Evolutionary conservation across 495 filamentous ascomycete genomes (phyloP), one percentile per base, ranked within the genome.

Genomic region (Penicillium macrosclerotiorum): DNA sequence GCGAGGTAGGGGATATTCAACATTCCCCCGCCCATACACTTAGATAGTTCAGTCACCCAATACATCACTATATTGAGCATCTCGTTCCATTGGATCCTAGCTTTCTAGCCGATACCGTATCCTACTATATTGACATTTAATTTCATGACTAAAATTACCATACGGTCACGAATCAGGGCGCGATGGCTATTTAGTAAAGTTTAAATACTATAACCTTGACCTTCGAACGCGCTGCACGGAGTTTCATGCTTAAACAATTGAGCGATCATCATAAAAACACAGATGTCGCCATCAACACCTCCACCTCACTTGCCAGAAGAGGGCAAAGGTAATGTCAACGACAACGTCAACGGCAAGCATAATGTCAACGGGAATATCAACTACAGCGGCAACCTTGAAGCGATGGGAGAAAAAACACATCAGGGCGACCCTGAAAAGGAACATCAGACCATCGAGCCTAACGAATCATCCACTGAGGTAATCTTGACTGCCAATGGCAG

Each of bases 341-440:
- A n/a, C n/a, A n/a, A n/a, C n/a, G n/a, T n/a, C n/a, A n/a, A n/a
- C n/a, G n/a, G n/a, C n/a, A n/a, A n/a, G n/a, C n/a, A n/a, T n/a
- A n/a, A n/a, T n/a, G n/a, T n/a, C n/a, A n/a, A n/a, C n/a, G n/a
- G n/a, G n/a, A n/a, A n/a, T n/a, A n/a, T n/a, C n/a, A n/a, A n/a
- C n/a, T n/a, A n/a, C n/a, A n/a, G n/a, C 6, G 33, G 19, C n/a
- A 24, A 14, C 22, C 19, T 38, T 12, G 22, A 38, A 24, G 35
- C 35, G 35, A 38, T 14, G 19, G 35, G 35, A 38, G 35, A 38
- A 12, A 38, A 22, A 38, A 24, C 18, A 24, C 35, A 38, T 38
- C 35, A 38, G n/a, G 12, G 22, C 35, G 35, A 38, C 19, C 19
- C 35, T 38, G 35, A 20, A 20, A 38, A n/a, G 19, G 17, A 38